Base-by-base conservation (phyloP, 805 yeast species). In the Suhomyces kilbournensis region DNA sequence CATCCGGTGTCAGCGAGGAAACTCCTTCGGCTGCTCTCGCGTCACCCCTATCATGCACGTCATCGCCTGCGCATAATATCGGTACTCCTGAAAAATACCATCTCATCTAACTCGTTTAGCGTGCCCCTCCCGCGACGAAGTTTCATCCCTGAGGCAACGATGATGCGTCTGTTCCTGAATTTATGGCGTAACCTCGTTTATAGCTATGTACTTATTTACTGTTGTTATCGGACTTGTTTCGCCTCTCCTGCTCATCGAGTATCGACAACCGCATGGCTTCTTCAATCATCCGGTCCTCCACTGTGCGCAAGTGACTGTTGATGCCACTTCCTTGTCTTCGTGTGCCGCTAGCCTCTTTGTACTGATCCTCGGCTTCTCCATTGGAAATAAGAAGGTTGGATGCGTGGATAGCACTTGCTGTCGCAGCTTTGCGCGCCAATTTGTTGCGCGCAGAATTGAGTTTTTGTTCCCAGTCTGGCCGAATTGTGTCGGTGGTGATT, bases 341-440 rank as follows among this genome's bases (percentile, higher is more conserved):
- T 4, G 32, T 28, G 32, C 32, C 9, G 28, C 32, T 28, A n/a
- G 32, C n/a, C 32, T 28, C 32, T 7, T 28, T 28, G 32, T 12
- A 28, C 32, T 28, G 14, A 22, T 23, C 32, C 10, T 22, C n/a
- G 28, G 38, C n/a, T 14, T 30, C 42, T 25, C 44, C 38, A 44
- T 59, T 57, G 43, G 58, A 66, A 14, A 86, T 74, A 30, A 90
- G 65, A 60, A 90, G 78, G 52, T 91, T 90, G 10, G 96, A 84
- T 2, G 96, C 92, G 69, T 93, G 98, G 39, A 93, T 81, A 0
- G 97, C 97, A 32, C 90, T 89, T 0, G 98, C 98, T 12, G 96
- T 90, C 0, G 97, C 97, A 0, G 97, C 85, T 61, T 90, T 80
- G 53, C 96, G 80, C 0, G 96, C 97, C 34, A 90, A 71, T 57